Conservation (phyloP, 108 stramenopile genomes). For the Skeletonema marinoi region DNA sequence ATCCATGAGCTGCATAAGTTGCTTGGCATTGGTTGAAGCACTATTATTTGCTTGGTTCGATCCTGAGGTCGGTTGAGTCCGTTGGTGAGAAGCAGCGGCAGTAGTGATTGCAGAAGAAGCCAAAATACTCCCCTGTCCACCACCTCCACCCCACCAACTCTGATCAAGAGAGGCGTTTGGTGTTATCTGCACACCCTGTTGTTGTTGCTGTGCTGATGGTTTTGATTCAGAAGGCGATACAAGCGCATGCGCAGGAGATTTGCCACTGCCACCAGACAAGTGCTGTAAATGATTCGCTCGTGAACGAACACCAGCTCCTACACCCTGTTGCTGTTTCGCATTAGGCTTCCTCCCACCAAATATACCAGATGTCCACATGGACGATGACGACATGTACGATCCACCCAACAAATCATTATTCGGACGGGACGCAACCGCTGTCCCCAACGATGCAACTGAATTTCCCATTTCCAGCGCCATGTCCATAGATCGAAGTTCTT, state of each 20-base stretch:
- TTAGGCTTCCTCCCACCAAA: conserved; percentile 6
- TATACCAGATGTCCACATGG: conserved; percentile 52
- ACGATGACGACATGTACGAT: conserved; percentile 66
- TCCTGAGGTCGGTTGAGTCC: neutral
- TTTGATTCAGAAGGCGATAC: conserved; percentile 9
- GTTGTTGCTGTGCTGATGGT: conserved; percentile 30
- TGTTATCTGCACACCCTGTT: conserved; percentile 10
- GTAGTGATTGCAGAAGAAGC: conserved; percentile 56
- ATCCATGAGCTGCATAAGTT: conserved; percentile 88
- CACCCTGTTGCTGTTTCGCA: conserved; percentile 33
- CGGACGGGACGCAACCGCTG: conserved; percentile 44
- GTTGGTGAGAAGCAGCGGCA: conserved; percentile 26
- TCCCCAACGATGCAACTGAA: conserved; percentile 75
- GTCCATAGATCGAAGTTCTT: conserved; percentile 82
- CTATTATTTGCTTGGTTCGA: conserved; percentile 3
- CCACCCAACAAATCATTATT: conserved; percentile 88
- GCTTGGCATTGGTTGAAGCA: conserved; percentile 67
- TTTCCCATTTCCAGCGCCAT: conserved; percentile 79
- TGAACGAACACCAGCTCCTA: conserved; percentile 56
- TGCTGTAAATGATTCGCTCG: conserved; percentile 82
- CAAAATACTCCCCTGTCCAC: conserved; percentile 41
- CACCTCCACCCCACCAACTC: conserved; percentile 86
- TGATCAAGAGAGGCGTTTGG: conserved; percentile 60
- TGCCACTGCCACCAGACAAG: conserved; percentile 38
- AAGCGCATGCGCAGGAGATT: conserved; percentile 12